These are phyloP conservation scores for Penicillium sp. DNA, from an alignment of 2,329 filamentous ascomycete genomes.

Conservation along the genomic window DNA sequence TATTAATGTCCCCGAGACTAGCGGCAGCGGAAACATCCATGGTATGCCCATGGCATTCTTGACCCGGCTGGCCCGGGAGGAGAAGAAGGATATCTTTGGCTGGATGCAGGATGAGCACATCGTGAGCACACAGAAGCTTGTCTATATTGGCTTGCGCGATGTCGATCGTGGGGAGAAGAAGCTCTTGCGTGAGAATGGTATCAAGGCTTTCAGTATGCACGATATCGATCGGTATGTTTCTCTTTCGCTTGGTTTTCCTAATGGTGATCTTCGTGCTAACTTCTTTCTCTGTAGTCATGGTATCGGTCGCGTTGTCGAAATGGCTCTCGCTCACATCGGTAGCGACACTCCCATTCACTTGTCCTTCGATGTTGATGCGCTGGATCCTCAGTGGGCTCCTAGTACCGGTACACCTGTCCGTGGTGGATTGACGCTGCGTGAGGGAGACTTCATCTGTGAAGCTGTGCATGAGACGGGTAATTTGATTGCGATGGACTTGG, in stretches of 20 bases:
- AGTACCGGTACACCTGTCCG: constrained; percentile 93
- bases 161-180: constrained; percentile 93
- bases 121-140: constrained; percentile 76
- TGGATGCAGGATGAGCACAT: constrained; percentile 69
- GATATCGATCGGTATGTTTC: constrained; percentile 78
- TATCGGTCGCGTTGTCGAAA: constrained; percentile 94
- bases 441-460: constrained; percentile 96
- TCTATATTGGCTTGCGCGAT: constrained; percentile 94
- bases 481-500: constrained; percentile 75
- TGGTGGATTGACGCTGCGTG: constrained; percentile 86
- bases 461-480: constrained; percentile 77
- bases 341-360: constrained; percentile 94
- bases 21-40: constrained; percentile 89
- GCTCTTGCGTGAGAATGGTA: constrained; percentile 80
- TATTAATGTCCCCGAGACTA: constrained; percentile 93
- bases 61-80: constrained; percentile 77
- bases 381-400: constrained; percentile 94
- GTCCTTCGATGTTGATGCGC: constrained; percentile 93
- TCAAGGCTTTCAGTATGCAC: constrained; percentile 98
- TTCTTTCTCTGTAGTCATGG: constrained; percentile 64
- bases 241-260: background rate
- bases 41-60: constrained; percentile 96
- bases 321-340: constrained; percentile 96
- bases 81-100: constrained; percentile 77
- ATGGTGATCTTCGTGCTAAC: constrained; percentile 4